Evolutionary conservation across 352 stramenopile species (phyloP), one percentile per base, ranked within the genome.

Genomic region (Phytophthora niederhauseri): DNA sequence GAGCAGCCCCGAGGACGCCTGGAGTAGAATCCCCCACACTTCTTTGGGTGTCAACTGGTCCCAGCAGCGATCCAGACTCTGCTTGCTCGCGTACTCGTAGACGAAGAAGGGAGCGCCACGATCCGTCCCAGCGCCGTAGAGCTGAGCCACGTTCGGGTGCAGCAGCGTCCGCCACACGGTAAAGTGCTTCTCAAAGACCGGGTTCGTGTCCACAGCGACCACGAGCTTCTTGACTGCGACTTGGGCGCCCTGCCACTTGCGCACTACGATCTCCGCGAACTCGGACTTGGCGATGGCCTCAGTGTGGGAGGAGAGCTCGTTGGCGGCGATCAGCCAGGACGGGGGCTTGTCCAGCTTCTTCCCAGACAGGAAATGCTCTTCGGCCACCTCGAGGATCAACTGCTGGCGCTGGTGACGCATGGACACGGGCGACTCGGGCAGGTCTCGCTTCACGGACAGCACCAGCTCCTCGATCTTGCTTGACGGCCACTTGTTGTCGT

Each of bases 181-280:
- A 9, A 70, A 72, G 45, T 78, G 67, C 36, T 78, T 78, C 45
- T 78, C 50, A 28, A 78, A 72, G 6, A 78, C 67, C 0, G 58
- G 72, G 46, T 26, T 51, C 7, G 38, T 75, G 15, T 75, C 67
- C 3, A 41, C 72, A 7, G 66, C 12, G 3, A 70, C 17, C 5
- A 51, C 17, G 20, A 70, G 75, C 31, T 65, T 72, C 59, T 78
- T 78, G 30, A 78, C 52, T 26, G 66, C 72, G 20, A 75, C 66
- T 46, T 22, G 24, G 12, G 57, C 62, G 9, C 66, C 72, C 14
- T 78, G 67, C 67, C 72, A 78, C 36, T 65, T 26, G 1, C 63
- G 67, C 4, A 69, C 45, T 12, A 66, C 68, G 31, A 73, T 73
- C 1, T 49, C 6, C 8, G 67, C 61, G 2, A 61, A 24, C 20